Conservation (phyloP, 805 yeast species). For the Ogataea trehaloabstinens region DNA sequence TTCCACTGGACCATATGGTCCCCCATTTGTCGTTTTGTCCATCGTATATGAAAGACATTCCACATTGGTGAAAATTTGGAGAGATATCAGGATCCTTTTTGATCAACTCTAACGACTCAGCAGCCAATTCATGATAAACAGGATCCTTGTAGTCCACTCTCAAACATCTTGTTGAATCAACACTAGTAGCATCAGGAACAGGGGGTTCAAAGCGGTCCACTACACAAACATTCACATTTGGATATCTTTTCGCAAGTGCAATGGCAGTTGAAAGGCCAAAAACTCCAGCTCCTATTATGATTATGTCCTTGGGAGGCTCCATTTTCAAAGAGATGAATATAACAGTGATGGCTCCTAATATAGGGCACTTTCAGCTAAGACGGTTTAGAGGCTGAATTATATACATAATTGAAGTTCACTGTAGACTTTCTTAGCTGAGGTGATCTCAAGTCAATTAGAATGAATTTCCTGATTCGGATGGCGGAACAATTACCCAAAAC, state of each 20-base stretch:
- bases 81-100: slow-evolving; percentile 21
- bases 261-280: slow-evolving; percentile 48
- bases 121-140: slow-evolving; percentile 20
- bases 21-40: slow-evolving; percentile 26
- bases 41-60: slow-evolving; percentile 26
- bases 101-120: slow-evolving; percentile 19
- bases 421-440: no score
- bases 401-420: no score
- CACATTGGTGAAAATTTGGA: slow-evolving; percentile 22
- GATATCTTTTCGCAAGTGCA: slow-evolving; percentile 22
- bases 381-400: no score
- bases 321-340: no score
- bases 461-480: no score
- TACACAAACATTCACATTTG: slow-evolving; percentile 15
- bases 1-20: slow-evolving; percentile 17
- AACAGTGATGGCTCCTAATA: no score
- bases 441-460: no score
- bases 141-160: slow-evolving; percentile 24
- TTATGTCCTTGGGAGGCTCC: slow-evolving; percentile 12
- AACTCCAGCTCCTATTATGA: slow-evolving; percentile 50
- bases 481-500: no score
- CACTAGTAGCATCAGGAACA: slow-evolving; percentile 25
- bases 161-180: slow-evolving; percentile 27
- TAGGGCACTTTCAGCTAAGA: no score
- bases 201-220: slow-evolving; percentile 29